Evolutionary conservation across 345 rosid genomes (phyloP), one percentile per base, ranked within the genome.

Genomic region (Lenwebbia sp.): DNA sequence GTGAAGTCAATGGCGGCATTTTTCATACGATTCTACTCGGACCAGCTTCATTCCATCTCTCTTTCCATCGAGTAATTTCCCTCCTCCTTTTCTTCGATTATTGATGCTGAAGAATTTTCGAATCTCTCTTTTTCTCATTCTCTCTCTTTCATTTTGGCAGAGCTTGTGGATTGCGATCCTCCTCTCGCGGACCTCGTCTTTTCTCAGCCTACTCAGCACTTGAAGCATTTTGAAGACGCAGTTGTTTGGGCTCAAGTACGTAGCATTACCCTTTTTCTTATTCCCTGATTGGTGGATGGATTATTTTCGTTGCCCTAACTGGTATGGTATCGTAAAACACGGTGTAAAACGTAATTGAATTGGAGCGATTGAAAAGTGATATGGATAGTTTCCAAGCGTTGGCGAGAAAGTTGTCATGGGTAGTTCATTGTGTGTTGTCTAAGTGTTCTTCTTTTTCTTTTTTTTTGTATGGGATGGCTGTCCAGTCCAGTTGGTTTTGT

Each of bases 241-340:
- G 98, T 95, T 51, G 44, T 94, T 84, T 86, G 93, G 92, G 96
- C 99, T 89, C 98, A 91, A 74, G 99, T 96, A 91, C 75, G 92
- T 19, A n/a, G 83, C 65, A 1, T 40, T 41, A 9, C 82, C 12
- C 44, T 55, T 75, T 60, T 22, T 87, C 58, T 28, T 40, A 21
- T 83, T 84, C 41, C 78, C 37, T 19, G 11, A 26, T 12, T 26
- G 5, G 83, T 19, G 62, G 53, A 51, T 10, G 30, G 4, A 17
- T 57, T 44, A 33, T 9, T 51, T 58, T 7, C 76, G 41, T 30
- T 17, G 44, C 23, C 5, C 76, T 8, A 4, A 17, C 76, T 60
- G 21, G 74, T 1, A 60, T 13, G 21, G 37, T 13, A 28, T 28
- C 28, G 12, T 15, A 13, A 14, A 52, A 52, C 54, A 4, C 54